Evolutionary conservation across 176 grass and related monocot genomes (phyloP), one percentile per base, ranked within the genome.

Genomic region (Oryza meridionalis): DNA sequence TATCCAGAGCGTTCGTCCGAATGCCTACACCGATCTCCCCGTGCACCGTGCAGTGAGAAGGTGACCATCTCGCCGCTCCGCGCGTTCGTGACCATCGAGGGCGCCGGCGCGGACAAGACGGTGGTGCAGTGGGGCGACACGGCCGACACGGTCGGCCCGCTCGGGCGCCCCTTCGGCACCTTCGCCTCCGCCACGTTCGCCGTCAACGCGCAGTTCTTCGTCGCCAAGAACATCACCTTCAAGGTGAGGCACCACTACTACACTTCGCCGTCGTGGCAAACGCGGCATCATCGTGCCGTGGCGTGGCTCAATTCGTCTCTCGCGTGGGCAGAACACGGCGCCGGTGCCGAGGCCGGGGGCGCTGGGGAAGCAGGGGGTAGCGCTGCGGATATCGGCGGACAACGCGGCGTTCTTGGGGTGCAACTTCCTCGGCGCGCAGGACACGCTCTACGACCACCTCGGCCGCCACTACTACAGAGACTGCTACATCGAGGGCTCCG

Each of bases 71-170:
- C 93, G 25, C 82, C 93, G 51, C 68, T 90, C 91, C 90, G 81
- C 32, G 93, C 89, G 38, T 99, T 99, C 83, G 44, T 99, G n/a
- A 96, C 91, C 50, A 29, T 99, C 45, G 89, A 92, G 91, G 96
- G 96, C 49, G 91, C 93, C 2, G 96, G 96, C 1, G 96, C 96
- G 0, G 93, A 92, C 45, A 80, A 31, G 80, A 99, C 96, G 15
- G 83, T 99, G 50, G 90, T 99, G 76, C 93, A 99, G 80, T 96
- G 96, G 96, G 93, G 96, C 40, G 96, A 96, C 91, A 96, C 91
- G n/a, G 96, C 96, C 9, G 90, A 86, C 44, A 92, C 83, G n/a
- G 49, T 71, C 11, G 96, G 93, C 21, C 49, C 89, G 0, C 75
- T 21, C 58, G 91, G 93, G 9, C 86, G 86, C 11, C 85, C 93